Conservation (phyloP, 768 basidiomycete species). For the Phlebiopsis gigantea region DNA sequence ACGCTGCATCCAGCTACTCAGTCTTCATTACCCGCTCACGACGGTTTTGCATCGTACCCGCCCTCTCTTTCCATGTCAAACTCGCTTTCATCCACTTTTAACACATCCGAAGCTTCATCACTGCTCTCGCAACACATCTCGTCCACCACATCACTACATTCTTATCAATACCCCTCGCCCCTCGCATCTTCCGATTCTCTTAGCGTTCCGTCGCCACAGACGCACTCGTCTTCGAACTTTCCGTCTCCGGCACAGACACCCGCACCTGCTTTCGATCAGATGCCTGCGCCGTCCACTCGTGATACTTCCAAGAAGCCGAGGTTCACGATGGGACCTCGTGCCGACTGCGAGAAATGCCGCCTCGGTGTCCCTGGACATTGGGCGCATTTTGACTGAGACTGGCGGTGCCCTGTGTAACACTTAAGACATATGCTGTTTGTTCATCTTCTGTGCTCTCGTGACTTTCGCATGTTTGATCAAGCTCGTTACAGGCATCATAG, state of each 20-base stretch:
- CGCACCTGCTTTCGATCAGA: not conserved
- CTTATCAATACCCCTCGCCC: not conserved
- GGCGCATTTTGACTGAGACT: slow-evolving; percentile 52
- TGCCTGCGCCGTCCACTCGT: not conserved
- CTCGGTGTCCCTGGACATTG: slow-evolving; percentile 66
- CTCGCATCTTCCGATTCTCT: not conserved
- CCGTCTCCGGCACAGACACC: too few relatives aligned
- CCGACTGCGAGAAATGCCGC: slow-evolving; percentile 63
- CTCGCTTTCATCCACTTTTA: not conserved
- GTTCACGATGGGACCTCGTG: slow-evolving; percentile 67
- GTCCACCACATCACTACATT: not conserved
- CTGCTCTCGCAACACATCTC: not conserved
- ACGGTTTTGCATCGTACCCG: not conserved
- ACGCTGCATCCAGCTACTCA: not conserved
- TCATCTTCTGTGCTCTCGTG: not conserved
- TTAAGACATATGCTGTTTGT: not conserved
- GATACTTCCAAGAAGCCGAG: slow-evolving; percentile 33
- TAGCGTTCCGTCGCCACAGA: not conserved
- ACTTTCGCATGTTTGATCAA: not conserved
- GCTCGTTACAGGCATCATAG: not conserved
- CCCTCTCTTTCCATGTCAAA: not conserved
- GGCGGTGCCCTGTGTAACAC: not conserved
- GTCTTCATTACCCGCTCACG: not conserved
- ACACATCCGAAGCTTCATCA: not conserved
- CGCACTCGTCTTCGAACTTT: not conserved